Base-by-base conservation (phyloP, 2,329 filamentous ascomycete species). In the Diaporthe capsici region DNA sequence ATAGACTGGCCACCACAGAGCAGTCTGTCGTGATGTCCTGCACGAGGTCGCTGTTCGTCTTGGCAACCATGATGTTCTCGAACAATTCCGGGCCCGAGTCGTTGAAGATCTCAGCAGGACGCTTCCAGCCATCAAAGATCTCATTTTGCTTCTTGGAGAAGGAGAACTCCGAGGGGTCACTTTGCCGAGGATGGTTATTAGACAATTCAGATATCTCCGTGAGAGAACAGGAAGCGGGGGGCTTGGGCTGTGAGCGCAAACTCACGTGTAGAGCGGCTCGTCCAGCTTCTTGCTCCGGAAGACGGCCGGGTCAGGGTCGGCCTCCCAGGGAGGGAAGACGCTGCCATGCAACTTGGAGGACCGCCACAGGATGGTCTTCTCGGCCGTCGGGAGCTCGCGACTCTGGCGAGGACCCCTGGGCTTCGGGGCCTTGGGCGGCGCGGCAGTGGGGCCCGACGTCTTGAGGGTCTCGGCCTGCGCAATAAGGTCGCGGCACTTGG, bases 11-110 rank as follows among this genome's bases (percentile, higher is more conserved):
- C 39, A 99, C 96, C 4, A 99, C 96, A 1, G 97, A 98, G 82
- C 97, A 99, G 83, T 99, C 97, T 0, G 96, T 97, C 7, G 96
- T 96, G 76, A 98, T 92, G 84, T 99, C 97, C 84, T 99, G 97
- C 3, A 98, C 95, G 10, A 99, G 89, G 83, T 99, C 96, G 77
- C 94, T 92, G 20, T 90, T 88, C 12, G 88, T 85, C 9, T 85
- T 84, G 49, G 78, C 78, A 83, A 81, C 84, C 78, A 80, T 82
- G 53, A 75, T 76, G 57, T 65, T 72, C 42, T 77, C 78, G 22
- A 63, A 53, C 17, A 76, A 42, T 25, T 58, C 71, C 25, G 55
- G 74, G 9, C 75, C 49, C 2, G 72, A 75, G 4, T 84, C 85
- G 22, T 87, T 84, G n/a, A 94, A 85, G 31, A 95, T 88, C 74